Conservation (phyloP, 306 rosid genomes). For the Calophaca sinica region DNA sequence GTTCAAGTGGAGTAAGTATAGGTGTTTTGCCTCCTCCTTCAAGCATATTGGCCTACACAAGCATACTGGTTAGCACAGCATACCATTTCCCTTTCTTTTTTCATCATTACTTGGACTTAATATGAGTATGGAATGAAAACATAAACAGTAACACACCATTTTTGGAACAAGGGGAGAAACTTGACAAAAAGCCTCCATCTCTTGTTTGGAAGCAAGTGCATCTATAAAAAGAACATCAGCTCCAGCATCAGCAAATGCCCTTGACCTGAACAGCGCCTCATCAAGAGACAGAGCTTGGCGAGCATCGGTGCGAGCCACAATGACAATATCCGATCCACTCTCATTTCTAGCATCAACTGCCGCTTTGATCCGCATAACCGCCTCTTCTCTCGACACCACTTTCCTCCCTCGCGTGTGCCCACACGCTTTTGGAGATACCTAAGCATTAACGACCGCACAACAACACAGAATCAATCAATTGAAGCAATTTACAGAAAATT, state of each 20-base stretch:
- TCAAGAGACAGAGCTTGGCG: constrained; percentile 81
- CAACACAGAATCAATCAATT: not conserved
- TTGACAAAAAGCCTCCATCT: constrained; percentile 83
- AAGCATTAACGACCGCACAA: not conserved
- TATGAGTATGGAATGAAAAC: not conserved
- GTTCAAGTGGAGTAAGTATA: constrained; percentile 74
- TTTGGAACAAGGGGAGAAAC: constrained; percentile 77
- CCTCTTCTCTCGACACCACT: constrained; percentile 88
- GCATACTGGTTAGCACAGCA: constrained; percentile 25
- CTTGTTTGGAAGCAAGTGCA: constrained; percentile 80
- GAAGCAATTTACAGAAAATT: not conserved
- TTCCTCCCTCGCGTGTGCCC: constrained; percentile 90
- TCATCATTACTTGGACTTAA: not conserved
- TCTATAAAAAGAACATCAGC: constrained; percentile 90
- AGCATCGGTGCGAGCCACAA: constrained; percentile 86
- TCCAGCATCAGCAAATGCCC: constrained; percentile 92
- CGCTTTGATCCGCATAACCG: constrained; percentile 80
- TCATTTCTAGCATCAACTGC: constrained; percentile 88
- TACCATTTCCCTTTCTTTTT: not conserved
- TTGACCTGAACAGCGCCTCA: constrained; percentile 75
- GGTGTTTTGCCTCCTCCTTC: constrained; percentile 99
- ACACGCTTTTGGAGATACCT: constrained; percentile 93
- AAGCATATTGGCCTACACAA: constrained; percentile 88
- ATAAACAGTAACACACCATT: constrained; percentile 56
- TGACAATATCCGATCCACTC: constrained; percentile 90